Conservation (phyloP, 2,329 filamentous ascomycete genomes). For the Fusarium coffeatum region DNA sequence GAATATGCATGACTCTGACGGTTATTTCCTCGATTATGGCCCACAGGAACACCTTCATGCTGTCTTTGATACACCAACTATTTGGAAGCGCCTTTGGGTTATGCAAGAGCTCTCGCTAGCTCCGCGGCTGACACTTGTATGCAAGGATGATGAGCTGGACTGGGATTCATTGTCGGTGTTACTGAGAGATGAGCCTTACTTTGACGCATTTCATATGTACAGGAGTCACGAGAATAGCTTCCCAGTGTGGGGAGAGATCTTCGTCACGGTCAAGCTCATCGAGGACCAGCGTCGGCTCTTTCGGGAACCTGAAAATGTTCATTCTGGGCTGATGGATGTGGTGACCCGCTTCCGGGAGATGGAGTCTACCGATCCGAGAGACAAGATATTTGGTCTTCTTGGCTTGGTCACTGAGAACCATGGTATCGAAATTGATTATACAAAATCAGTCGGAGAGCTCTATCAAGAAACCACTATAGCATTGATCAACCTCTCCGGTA, state of each 20-base stretch:
- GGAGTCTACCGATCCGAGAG: slow-evolving; percentile 12
- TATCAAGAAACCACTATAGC: not conserved
- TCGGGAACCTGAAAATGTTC: rapidly evolving
- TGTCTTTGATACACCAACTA: not conserved
- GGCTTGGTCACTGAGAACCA: slow-evolving; percentile 19
- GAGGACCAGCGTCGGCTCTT: slow-evolving; percentile 14
- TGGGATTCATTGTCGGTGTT: slow-evolving; percentile 10
- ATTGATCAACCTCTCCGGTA: slow-evolving; percentile 6
- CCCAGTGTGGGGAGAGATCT: not conserved
- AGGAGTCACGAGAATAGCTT: not conserved
- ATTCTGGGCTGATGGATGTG: slow-evolving; percentile 10
- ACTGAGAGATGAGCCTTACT: slow-evolving; percentile 23
- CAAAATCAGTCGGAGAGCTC: not conserved
- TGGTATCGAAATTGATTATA: slow-evolving; percentile 15
- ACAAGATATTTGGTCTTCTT: slow-evolving; percentile 19
- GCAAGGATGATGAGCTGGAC: not conserved
- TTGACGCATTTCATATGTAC: slow-evolving; percentile 20
- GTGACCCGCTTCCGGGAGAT: slow-evolving; percentile 5
- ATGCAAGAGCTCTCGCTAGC: slow-evolving; percentile 31
- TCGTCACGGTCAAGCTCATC: slow-evolving; percentile 6
- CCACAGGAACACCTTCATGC: rapidly evolving
- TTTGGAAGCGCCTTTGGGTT: slow-evolving; percentile 25
- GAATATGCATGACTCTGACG: rapidly evolving
- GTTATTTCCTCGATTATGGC: rapidly evolving
- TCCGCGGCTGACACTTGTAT: not conserved